Evolutionary conservation across 2,329 filamentous ascomycete genomes (phyloP), one percentile per base, ranked within the genome.

Genomic region (Dendryphion nanum): DNA sequence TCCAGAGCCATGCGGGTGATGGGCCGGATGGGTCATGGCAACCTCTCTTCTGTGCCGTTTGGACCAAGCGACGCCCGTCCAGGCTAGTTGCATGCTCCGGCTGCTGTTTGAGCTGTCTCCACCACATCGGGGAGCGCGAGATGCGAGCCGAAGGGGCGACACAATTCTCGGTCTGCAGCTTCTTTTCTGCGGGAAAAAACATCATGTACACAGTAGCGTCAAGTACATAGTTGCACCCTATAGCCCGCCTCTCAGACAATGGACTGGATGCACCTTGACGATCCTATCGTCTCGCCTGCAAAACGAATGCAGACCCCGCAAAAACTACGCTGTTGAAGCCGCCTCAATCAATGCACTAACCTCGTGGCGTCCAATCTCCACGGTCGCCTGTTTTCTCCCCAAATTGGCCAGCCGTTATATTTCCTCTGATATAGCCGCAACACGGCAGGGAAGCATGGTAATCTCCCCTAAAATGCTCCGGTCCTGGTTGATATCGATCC

Each of bases 381-480:
- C 16, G 10, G 29, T n/a, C 16, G 16, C 8, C 10, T 26, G 23
- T 10, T 8, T 26, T 26, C 10, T 10, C n/a, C 20, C 18, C 13
- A 38, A 15, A 32, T 26, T n/a, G 14, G 26, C 33, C 39, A 19
- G 33, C 38, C 41, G 30, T 35, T 38, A 44, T 48, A 47, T 42
- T 26, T 13, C 18, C 37, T 29, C 24, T 24, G 40, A 8, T 26
- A 26, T 26, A 26, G 23, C 23, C 23, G 23, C 23, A 10, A n/a
- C 23, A 26, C n/a, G n/a, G n/a, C 23, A 26, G n/a, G 23, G 23
- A n/a, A n/a, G 10, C 24, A 37, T 44, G 47, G 46, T 33, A 43
- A 50, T 50, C 40, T 46, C 44, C 51, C 47, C 44, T 46, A 42
- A 57, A 65, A 63, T 54, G 50, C 53, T 64, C 60, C 61, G 60